Base-by-base conservation (phyloP, 75 land plant species). In the Selaginella moellendorffii region DNA sequence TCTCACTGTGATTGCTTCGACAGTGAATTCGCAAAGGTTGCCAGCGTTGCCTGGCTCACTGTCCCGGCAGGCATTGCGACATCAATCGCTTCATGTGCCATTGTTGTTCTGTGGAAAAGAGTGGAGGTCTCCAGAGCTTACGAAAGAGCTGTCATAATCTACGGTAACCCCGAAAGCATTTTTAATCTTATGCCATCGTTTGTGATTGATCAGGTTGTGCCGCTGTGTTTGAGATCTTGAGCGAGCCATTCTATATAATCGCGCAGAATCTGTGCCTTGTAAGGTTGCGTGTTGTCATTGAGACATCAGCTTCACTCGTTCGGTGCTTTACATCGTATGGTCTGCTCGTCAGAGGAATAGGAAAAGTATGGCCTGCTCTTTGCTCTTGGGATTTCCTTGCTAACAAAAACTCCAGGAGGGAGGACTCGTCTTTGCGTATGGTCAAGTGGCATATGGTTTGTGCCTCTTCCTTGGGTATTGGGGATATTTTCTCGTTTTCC, bases 221-320 rank as follows among this genome's bases (percentile, higher is more conserved):
- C 42, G 86, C 97, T 69, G 59, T 93, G 24, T 27, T 93, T 68
- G 99, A 93, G 77, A 67, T 93, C 21, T 28, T 84, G 63, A 79
- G 88, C 5, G 99, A 93, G 59, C 99, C 99, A 1, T 69, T 83
- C 0, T 93, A 86, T 60, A 88, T 93, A 27, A 74, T 93, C 29
- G 83, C 90, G 18, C 99, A 93, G 66, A 84, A 83, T 64, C 54
- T 88, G 69, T 70, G 78, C 69, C 81, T 93, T 17, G 65, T 93
- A 19, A 73, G 65, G 58, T 53, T 93, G 53, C 85, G 99, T 2
- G 63, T 88, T 28, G 24, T 70, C 29, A 73, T 76, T 69, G 99
- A 93, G 82, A 76, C 81, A 63, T 53, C 64, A 29, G 95, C 99
- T 56, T 85, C 96, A 23, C 36, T 89, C 72, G 52, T 66, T 1